Percentiles rank a stretch among this genome's conserved stretches.
Conservation (phyloP, 2,329 filamentous ascomycete species). For the Ophiostoma novo-ulmi region DNA sequence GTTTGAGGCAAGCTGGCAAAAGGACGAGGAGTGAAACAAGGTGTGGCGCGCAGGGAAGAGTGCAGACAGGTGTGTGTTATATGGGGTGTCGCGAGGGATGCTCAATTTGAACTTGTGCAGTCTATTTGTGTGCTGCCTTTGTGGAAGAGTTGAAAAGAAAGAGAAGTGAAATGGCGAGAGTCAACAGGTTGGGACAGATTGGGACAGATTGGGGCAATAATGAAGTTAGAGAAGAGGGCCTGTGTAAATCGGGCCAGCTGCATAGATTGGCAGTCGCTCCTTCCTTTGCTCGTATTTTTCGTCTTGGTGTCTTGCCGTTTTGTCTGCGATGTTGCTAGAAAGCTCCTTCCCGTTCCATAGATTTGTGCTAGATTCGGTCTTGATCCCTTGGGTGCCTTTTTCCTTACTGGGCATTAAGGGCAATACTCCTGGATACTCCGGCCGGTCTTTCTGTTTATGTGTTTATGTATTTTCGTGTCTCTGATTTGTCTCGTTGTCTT, state of each 20-base stretch:
- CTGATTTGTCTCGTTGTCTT: neutral
- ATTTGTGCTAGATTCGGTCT: neutral
- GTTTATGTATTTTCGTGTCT: neutral
- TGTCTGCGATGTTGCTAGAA: neutral
- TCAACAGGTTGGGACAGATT: neutral
- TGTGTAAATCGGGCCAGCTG: constrained; percentile 18
- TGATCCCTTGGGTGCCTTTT: neutral
- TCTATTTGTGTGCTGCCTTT: too few relatives aligned
- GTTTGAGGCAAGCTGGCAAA: neutral
- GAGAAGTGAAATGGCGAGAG: neutral
- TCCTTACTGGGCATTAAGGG: neutral
- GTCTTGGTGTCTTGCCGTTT: neutral
- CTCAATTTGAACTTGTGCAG: too few relatives aligned
- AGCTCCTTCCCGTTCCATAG: neutral
- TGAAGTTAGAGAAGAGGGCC: neutral
- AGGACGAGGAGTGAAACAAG: constrained; percentile 2
- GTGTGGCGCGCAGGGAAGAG: constrained; percentile 1
- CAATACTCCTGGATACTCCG: neutral
- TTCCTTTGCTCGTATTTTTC: neutral
- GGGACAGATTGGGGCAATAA: neutral
- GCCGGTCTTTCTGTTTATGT: neutral
- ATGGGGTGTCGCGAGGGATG: too few relatives aligned
- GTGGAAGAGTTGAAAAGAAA: too few relatives aligned
- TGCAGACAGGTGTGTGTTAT: neutral
- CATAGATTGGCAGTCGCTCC: constrained; percentile 16